Conservation (phyloP, 345 rosid species). For the Citrus maxima region DNA sequence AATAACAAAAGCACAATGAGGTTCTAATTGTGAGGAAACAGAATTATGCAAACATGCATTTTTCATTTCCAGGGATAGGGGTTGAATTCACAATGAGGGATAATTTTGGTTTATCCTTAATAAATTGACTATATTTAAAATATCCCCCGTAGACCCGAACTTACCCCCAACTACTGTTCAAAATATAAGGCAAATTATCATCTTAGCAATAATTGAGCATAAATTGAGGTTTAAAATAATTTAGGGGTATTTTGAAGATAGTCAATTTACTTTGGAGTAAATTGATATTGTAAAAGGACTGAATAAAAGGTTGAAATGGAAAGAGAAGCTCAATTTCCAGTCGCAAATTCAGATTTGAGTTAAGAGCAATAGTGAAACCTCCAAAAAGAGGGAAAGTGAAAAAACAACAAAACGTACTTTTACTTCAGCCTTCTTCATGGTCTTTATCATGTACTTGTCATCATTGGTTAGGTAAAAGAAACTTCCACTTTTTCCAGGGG, state of each 20-base stretch:
- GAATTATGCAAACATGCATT: too few species aligned
- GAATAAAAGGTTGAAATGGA: background rate
- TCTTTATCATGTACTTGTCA: conserved; percentile 96
- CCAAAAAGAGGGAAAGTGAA: background rate
- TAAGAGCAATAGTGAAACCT: background rate
- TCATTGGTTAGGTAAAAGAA: conserved; percentile 92
- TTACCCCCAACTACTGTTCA: too few species aligned
- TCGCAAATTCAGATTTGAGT: background rate
- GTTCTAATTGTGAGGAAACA: background rate
- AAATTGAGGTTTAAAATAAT: too few species aligned
- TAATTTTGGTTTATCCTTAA: too few species aligned
- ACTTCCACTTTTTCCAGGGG: conserved; percentile 98
- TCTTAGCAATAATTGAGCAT: too few species aligned
- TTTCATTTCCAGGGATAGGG: too few species aligned
- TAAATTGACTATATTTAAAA: too few species aligned
- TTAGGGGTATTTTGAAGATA: too few species aligned
- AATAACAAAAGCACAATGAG: background rate
- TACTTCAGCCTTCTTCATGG: conserved; percentile 94
- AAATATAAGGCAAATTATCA: too few species aligned
- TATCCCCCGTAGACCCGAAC: too few species aligned
- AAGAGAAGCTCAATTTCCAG: background rate
- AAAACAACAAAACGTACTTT: conserved; percentile 44
- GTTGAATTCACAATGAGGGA: too few species aligned
- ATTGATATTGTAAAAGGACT: background rate
- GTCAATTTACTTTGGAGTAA: too few species aligned